These are phyloP conservation scores for Brassica balearica DNA, from an alignment of 441 rosid species.

Conservation along the genomic window DNA sequence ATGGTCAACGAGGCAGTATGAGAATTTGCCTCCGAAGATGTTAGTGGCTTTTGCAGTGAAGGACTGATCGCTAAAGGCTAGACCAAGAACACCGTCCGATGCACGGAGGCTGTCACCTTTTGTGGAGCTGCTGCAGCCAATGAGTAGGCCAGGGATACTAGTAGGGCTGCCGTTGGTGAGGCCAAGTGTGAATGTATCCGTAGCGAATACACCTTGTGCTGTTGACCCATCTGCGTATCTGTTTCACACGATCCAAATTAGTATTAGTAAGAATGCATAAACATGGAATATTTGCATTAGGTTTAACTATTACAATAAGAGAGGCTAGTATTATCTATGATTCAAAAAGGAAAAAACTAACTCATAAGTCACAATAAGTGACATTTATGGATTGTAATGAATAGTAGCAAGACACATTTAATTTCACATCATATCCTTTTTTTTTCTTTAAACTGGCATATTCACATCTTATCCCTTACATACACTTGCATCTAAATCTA, in stretches of 20 bases:
- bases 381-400: no score
- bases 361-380: no score
- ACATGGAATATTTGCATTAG: background rate
- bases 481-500: no score
- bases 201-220: slow-evolving; percentile 52
- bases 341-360: background rate
- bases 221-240: slow-evolving; percentile 51
- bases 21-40: slow-evolving; percentile 51
- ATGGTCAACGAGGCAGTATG: slow-evolving; percentile 69
- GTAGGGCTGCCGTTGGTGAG: slow-evolving; percentile 42
- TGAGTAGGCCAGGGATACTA: slow-evolving; percentile 39
- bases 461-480: no score
- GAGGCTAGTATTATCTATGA: background rate
- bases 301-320: no score
- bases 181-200: slow-evolving; percentile 48
- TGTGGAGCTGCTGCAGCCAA: slow-evolving; percentile 53
- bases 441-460: no score
- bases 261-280: background rate
- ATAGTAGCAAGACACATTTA: no score
- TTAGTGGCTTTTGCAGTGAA: slow-evolving; percentile 49
- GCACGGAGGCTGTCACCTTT: slow-evolving; percentile 37
- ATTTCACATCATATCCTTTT: no score
- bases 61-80: slow-evolving; percentile 53
- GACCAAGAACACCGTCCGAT: slow-evolving; percentile 65
- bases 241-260: background rate